Evolutionary conservation across 2,329 filamentous ascomycete genomes (phyloP).

Genomic region (Volutella citrinella): DNA sequence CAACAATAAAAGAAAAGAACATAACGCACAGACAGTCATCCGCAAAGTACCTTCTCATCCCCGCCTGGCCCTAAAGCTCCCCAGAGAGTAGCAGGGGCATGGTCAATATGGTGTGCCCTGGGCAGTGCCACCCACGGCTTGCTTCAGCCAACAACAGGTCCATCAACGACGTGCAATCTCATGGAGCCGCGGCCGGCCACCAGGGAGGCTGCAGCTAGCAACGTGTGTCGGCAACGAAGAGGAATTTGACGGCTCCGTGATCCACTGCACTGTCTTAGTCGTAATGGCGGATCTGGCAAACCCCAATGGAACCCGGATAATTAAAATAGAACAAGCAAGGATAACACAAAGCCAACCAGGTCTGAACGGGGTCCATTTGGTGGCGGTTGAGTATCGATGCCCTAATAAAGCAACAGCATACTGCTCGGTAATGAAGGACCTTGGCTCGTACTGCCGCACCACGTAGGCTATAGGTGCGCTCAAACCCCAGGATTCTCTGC

Average conservation of each 20-base stretch:
- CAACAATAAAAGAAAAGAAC: too few relatives aligned
- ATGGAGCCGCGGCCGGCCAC: conserved; percentile 11
- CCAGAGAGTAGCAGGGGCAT: too few relatives aligned
- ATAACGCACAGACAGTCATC: too few relatives aligned
- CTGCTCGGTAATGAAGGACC: too few relatives aligned
- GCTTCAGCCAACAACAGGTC: too few relatives aligned
- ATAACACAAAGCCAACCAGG: conserved; percentile 18
- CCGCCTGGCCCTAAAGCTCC: too few relatives aligned
- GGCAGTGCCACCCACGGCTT: too few relatives aligned
- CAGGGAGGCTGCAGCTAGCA: conserved; percentile 8
- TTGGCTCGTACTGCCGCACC: too few relatives aligned
- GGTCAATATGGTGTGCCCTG: too few relatives aligned
- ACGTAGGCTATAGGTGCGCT: too few relatives aligned
- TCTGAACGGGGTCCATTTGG: conserved; percentile 19
- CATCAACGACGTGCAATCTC: conserved; percentile 14
- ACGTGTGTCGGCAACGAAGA: conserved; percentile 6
- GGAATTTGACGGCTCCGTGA: not conserved
- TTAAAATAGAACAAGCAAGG: conserved; percentile 11
- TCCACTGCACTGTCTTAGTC: not conserved
- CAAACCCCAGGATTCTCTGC: too few relatives aligned
- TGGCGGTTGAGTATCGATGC: conserved; percentile 17
- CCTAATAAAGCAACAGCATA: conserved; percentile 1
- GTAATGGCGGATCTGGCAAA: not conserved
- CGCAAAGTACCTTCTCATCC: too few relatives aligned
- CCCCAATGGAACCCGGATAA: not conserved